Evolutionary conservation across 805 yeast genomes (phyloP), one percentile per base, ranked within the genome.

Genomic region (Hyphopichia homilentoma): DNA sequence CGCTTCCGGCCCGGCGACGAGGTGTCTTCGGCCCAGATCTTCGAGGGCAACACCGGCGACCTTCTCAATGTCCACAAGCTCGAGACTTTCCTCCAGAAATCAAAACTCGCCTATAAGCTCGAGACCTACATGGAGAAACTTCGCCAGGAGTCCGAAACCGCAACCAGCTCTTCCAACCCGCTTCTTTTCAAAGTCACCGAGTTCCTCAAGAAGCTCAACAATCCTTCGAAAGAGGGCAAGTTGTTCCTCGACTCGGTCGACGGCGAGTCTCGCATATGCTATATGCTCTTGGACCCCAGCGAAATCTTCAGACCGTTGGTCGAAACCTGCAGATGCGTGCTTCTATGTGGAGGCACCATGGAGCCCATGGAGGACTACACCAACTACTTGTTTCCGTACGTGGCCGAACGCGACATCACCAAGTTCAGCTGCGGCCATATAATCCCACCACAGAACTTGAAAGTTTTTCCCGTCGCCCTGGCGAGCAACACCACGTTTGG

Each of bases 331-430:
- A 69, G 69, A 41, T 81, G 89, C 53, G 82, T 89, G 0, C 64
- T 90, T 2, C 52, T 89, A 3, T 93, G 96, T 2, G 97, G 97
- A 21, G 97, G 97, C 9, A 89, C 97, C 0, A 86, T 88, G 96
- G 90, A 84, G 50, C 97, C 97, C 0, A 65, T 79, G 21, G 49
- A 66, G n/a, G 96, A 89, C 42, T 84, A 79, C 50, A 57, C 71
- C 5, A 63, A 75, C n/a, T 75, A 70, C 40, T 57, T 88, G 22
- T 76, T 85, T 30, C 94, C 95, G 0, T 69, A 74, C 26, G 44
- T 65, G 2, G 40, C 57, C 0, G 34, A 47, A 0, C 48, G 54
- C 0, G 43, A 70, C 26, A 68, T 84, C 6, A 57, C 65, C 16
- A 66, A 61, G 18, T 83, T 85, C 48, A 68, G 79, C 3, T 89